Evolutionary conservation across 768 basidiomycete species (phyloP).

Genomic region (Agaricus sinodeliciosus): DNA sequence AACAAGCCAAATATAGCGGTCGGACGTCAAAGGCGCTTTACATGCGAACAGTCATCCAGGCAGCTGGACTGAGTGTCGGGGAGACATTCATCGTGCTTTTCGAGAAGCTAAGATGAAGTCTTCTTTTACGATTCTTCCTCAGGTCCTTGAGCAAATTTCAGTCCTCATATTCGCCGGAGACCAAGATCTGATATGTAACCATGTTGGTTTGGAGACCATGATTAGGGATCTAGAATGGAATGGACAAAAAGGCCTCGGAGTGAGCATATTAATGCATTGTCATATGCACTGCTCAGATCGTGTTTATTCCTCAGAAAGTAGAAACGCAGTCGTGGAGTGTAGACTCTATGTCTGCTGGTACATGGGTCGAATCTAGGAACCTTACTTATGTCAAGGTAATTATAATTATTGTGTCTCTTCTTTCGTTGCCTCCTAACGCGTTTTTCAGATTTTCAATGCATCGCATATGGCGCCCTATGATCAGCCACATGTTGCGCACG

Average conservation of each 20-base stretch:
- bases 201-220: conserved; percentile 83
- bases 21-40: conserved; percentile 74
- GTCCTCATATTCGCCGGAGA: conserved; percentile 93
- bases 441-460: conserved; percentile 71
- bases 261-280: conserved; percentile 31
- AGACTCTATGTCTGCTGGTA: conserved; percentile 70
- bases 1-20: conserved; percentile 34
- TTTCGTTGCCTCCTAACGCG: not conserved
- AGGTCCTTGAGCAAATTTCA: conserved; percentile 70
- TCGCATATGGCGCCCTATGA: conserved; percentile 97
- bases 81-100: conserved; percentile 59
- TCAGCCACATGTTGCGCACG: conserved; percentile 81
- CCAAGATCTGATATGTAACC: conserved; percentile 95
- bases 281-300: not conserved
- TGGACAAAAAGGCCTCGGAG: conserved; percentile 77
- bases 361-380: conserved; percentile 87
- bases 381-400: conserved; percentile 87
- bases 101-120: conserved; percentile 51
- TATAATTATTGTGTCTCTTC: conserved; percentile 21
- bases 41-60: conserved; percentile 76
- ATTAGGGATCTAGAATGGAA: conserved; percentile 84
- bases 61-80: conserved; percentile 84
- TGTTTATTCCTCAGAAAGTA: conserved; percentile 38
- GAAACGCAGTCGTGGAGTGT: conserved; percentile 73
- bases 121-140: conserved; percentile 70